Evolutionary conservation across 805 yeast species (phyloP), one percentile per base, ranked within the genome.

Genomic region (Hemisphaericaspora nanyangensis): DNA sequence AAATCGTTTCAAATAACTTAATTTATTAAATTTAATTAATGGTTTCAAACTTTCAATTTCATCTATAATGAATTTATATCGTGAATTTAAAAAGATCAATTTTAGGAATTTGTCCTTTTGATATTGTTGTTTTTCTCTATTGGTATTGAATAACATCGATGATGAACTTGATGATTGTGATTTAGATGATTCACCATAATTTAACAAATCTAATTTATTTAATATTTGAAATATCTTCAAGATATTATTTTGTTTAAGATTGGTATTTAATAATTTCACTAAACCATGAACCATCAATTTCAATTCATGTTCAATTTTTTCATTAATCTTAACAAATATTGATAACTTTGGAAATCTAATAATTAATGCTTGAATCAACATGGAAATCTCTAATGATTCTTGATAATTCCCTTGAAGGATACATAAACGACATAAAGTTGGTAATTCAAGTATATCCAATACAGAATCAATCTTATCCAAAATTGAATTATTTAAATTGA

Each of bases 401-500:
- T 88, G 84, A 55, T 90, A 93, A 52, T 85, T 85, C 0, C 96
- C 96, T 34, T 84, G 82, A 34, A 78, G 71, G 8, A 90, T 86
- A 60, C 97, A 87, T n/a, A 90, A 79, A 34, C 80, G 74, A 25
- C 91, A 80, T 34, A 91, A 58, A 1, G 95, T 74, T 1, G 99
- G 97, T 25, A 93, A 64, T 53, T 87, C 95, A 48, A 91, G 65
- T 7, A 90, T 73, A 50, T 86, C 95, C 44, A 83, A 74, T 8
- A 90, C 70, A 29, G 80, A 76, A 45, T 82, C 89, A 52, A 88
- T 74, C 48, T 84, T 82, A 34, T 72, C 71, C 30, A 80, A 61
- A 20, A 82, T 72, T 4, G 62, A 50, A 43, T 54, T 59, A 38
- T 56, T 56, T 8, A 45, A 44, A 12, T 52, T 41, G 17, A 61